These are phyloP conservation scores for Dactylonectria macrodidyma DNA, from an alignment of 2,329 filamentous ascomycete species.

Conservation along the genomic window DNA sequence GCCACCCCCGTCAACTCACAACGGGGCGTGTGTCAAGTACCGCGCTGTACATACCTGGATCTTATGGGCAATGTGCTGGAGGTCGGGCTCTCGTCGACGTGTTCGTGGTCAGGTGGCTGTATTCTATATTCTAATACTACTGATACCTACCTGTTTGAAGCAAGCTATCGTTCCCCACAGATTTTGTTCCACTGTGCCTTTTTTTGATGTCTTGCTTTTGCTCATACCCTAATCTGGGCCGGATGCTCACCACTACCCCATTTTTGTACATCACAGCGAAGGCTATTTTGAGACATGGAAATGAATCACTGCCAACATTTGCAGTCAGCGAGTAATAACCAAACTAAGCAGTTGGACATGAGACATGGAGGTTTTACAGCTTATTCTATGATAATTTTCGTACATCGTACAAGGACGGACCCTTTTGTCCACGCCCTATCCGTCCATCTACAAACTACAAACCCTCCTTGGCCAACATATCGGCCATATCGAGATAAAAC, in stretches of 20 bases:
- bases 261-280: neutral
- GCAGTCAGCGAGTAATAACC: too few species aligned
- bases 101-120: conserved; percentile 49
- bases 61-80: conserved; percentile 49
- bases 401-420: neutral
- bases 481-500: conserved; percentile 76
- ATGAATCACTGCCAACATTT: too few species aligned
- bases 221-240: too few species aligned
- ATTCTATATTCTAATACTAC: conserved; percentile 54
- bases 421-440: neutral
- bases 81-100: conserved; percentile 50
- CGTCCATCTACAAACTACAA: conserved; percentile 52
- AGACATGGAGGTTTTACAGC: too few species aligned
- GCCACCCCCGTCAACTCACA: conserved; percentile 38
- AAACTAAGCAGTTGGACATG: neutral
- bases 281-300: neutral
- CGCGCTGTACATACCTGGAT: conserved; percentile 47
- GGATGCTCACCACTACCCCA: too few species aligned
- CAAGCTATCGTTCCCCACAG: conserved; percentile 35
- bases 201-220: neutral
- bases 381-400: neutral
- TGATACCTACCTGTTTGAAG: conserved; percentile 53
- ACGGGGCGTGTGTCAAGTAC: conserved; percentile 33
- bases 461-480: conserved; percentile 81
- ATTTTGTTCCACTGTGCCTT: neutral